phyloP scores from a whole-genome alignment of 345 rosid genomes.

The Eucalyptus marginata region DNA sequence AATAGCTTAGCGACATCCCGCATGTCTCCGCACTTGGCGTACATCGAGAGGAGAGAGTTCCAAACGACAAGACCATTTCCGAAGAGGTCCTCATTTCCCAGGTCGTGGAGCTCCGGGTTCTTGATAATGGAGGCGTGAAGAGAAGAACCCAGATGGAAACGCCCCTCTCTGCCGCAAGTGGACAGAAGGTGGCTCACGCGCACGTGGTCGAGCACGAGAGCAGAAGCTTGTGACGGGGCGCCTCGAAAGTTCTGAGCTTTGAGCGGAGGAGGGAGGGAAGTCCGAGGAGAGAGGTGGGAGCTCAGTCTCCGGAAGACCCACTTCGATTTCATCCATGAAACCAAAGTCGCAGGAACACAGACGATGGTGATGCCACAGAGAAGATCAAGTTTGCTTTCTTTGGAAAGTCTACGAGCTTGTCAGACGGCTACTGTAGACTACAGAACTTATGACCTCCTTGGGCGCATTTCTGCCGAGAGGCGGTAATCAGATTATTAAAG shows the following conservation, averaged over 20 bases:
- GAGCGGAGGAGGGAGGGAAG: neutral
- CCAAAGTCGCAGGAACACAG: neutral
- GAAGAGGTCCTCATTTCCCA: neutral
- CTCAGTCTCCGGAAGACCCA: slow-evolving; percentile 50
- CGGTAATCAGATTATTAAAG: neutral
- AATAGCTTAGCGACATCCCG: slow-evolving; percentile 43
- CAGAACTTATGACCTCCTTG: neutral
- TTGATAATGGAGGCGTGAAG: slow-evolving; percentile 70
- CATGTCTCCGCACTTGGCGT: slow-evolving; percentile 18
- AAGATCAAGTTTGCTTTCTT: no score
- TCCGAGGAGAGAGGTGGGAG: slow-evolving; percentile 20
- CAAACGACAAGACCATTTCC: slow-evolving; percentile 45
- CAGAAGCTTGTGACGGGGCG: slow-evolving; percentile 20
- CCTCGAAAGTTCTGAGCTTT: slow-evolving; percentile 13
- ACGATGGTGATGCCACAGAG: rapidly evolving
- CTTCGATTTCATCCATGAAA: slow-evolving; percentile 69
- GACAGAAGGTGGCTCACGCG: slow-evolving; percentile 56
- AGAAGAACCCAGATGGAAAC: slow-evolving; percentile 55
- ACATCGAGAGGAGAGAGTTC: slow-evolving; percentile 57
- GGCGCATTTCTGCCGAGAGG: neutral
- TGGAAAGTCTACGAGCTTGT: no score
- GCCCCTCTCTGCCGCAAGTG: slow-evolving; percentile 47
- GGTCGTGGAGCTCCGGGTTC: slow-evolving; percentile 22
- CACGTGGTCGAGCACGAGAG: slow-evolving; percentile 32
- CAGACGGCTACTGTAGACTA: neutral